These are phyloP conservation scores for Gossypium sturtianum DNA, from an alignment of 345 rosid species.

Conservation along the genomic window DNA sequence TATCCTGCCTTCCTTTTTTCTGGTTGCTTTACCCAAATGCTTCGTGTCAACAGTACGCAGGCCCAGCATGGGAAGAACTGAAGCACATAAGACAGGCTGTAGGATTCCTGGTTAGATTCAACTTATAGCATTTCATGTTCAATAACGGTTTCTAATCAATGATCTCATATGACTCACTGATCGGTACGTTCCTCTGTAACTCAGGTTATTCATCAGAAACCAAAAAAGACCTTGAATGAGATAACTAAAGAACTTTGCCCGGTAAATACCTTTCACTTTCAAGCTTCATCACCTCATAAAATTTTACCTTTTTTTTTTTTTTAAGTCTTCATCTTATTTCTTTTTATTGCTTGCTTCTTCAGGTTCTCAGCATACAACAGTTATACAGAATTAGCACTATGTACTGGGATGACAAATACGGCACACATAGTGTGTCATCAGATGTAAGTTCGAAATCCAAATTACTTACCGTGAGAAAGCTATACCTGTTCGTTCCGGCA, in stretches of 20 bases:
- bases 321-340: not conserved
- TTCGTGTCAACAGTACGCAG: slow-evolving; percentile 62
- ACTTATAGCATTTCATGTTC: not conserved
- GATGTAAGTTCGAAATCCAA: slow-evolving; percentile 50
- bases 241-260: slow-evolving; percentile 95
- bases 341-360: slow-evolving; percentile 16
- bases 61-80: slow-evolving; percentile 96
- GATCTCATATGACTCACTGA: not conserved
- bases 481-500: too few species aligned
- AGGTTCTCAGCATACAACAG: slow-evolving; percentile 97
- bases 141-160: not conserved
- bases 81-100: slow-evolving; percentile 98
- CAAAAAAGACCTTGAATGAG: slow-evolving; percentile 82
- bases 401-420: slow-evolving; percentile 99
- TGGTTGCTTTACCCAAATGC: slow-evolving; percentile 11
- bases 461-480: not conserved
- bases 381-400: slow-evolving; percentile 92
- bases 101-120: slow-evolving; percentile 77
- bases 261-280: slow-evolving; percentile 33
- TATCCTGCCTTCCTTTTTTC: not conserved
- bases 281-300: not conserved
- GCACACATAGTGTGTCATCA: slow-evolving; percentile 93
- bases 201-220: slow-evolving; percentile 97
- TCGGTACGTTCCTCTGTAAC: slow-evolving; percentile 9
- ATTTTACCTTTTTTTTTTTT: not conserved